Percentiles rank a stretch among this genome's conserved stretches.
These are phyloP conservation scores for Closterium sp. DNA, from an alignment of 139 green algal species.

Conservation along the genomic window DNA sequence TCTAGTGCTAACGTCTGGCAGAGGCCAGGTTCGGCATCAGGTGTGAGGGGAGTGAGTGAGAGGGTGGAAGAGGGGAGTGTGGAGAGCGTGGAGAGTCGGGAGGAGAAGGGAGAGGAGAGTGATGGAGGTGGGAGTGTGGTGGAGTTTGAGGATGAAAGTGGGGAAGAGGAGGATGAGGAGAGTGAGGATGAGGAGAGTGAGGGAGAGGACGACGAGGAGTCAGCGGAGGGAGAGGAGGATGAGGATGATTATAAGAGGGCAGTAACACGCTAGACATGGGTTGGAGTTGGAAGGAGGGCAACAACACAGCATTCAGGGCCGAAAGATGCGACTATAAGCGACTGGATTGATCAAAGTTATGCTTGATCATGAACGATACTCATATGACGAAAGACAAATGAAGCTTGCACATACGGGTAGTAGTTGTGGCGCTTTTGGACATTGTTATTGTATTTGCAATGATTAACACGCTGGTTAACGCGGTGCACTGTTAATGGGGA, in stretches of 20 bases:
- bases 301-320: too few relatives aligned
- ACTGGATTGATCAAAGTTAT: too few relatives aligned
- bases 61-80: not conserved
- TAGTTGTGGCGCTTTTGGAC: too few relatives aligned
- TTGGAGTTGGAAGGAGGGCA: too few relatives aligned
- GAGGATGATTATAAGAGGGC: not conserved
- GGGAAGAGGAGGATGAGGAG: not conserved
- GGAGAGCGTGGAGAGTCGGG: not conserved
- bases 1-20: not conserved
- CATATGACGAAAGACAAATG: too few relatives aligned
- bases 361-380: too few relatives aligned
- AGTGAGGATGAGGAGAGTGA: not conserved
- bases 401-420: too few relatives aligned
- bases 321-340: too few relatives aligned
- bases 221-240: not conserved
- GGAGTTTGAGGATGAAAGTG: not conserved
- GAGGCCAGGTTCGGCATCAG: not conserved
- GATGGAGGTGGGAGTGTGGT: not conserved
- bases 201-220: not conserved
- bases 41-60: not conserved
- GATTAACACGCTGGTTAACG: too few relatives aligned
- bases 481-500: too few relatives aligned
- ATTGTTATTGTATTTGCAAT: too few relatives aligned
- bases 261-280: not conserved
- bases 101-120: not conserved